Evolutionary conservation across 2,329 filamentous ascomycete genomes (phyloP).

Genomic region (Pestalotiopsis sp.): DNA sequence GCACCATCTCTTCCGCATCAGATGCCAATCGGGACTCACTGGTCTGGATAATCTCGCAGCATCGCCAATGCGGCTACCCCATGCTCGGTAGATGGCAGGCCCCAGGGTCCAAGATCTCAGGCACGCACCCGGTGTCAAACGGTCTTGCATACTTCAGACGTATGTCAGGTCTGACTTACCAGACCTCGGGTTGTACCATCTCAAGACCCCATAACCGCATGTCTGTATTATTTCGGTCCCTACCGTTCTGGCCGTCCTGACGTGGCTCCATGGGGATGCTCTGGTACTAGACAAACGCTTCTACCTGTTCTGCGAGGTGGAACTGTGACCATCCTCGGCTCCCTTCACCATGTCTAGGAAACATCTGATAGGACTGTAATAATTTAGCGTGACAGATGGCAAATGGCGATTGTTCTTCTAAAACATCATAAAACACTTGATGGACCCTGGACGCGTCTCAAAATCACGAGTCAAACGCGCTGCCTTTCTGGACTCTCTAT

Average conservation of each 20-base stretch:
- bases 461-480: not conserved
- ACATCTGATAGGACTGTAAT: not conserved
- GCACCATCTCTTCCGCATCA: not conserved
- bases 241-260: not conserved
- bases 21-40: not conserved
- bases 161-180: not conserved
- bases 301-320: not conserved
- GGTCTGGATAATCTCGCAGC: not conserved
- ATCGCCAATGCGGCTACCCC: not conserved
- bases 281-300: not conserved
- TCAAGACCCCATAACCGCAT: not conserved
- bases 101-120: not conserved
- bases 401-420: not conserved
- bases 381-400: not conserved
- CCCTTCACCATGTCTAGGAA: not conserved
- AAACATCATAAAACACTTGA: not conserved
- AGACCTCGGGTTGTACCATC: not conserved
- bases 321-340: not conserved
- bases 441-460: not conserved
- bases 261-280: not conserved
- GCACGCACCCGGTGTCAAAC: conserved; percentile 7
- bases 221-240: not conserved
- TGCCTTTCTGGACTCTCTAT: not conserved
- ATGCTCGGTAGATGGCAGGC: not conserved
- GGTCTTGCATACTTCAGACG: conserved; percentile 5